phyloP scores from a whole-genome alignment of 2,329 filamentous ascomycete species.

The Monilinia vaccinii-corymbosi region DNA sequence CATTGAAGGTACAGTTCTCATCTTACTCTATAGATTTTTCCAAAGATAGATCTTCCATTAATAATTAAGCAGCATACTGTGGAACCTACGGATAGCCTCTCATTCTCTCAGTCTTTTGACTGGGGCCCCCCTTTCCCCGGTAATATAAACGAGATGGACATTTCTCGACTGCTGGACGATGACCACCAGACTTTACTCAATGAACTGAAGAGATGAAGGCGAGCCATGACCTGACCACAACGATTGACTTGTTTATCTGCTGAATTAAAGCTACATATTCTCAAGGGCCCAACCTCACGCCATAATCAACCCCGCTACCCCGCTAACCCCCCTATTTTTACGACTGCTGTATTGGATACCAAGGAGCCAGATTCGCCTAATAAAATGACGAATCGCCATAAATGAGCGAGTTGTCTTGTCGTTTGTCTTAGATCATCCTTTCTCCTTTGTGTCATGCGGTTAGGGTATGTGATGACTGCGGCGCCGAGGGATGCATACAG shows the following conservation, averaged over 20 bases:
- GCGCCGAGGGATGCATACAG: background rate
- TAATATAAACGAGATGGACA: slow-evolving; percentile 49
- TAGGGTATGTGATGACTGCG: background rate
- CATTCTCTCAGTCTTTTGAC: slow-evolving; percentile 35
- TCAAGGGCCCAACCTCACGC: background rate
- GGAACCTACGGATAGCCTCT: slow-evolving; percentile 29
- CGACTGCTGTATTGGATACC: background rate
- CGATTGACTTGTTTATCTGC: background rate
- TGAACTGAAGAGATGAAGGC: background rate
- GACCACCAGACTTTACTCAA: background rate
- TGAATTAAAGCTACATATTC: background rate
- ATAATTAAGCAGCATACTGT: slow-evolving; percentile 11
- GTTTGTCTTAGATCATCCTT: background rate
- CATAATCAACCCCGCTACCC: too few relatives aligned
- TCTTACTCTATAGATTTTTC: slow-evolving; percentile 11
- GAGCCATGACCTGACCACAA: background rate
- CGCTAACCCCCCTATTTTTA: background rate
- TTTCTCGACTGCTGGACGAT: slow-evolving; percentile 39
- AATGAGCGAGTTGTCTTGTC: background rate
- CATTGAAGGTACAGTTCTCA: slow-evolving; percentile 22
- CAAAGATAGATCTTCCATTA: slow-evolving; percentile 18
- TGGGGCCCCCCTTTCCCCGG: slow-evolving; percentile 36
- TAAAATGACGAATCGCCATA: background rate
- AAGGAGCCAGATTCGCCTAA: background rate
- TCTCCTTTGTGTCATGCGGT: background rate